Base-by-base conservation (phyloP, 2,329 filamentous ascomycete genomes). In the Colletotrichum sp. region DNA sequence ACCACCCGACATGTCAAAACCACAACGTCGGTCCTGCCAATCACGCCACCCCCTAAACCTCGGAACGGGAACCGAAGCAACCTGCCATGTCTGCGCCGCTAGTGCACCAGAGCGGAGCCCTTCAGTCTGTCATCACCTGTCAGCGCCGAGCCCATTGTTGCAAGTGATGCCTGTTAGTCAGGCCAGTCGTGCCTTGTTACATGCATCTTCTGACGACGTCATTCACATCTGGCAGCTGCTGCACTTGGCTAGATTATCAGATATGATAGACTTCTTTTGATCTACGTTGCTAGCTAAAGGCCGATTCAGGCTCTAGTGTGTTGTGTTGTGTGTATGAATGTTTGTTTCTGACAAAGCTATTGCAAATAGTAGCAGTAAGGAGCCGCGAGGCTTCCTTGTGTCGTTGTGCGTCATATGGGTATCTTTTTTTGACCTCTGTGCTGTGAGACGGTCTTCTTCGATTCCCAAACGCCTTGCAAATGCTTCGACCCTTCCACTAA, bases 401-500 rank as follows among this genome's bases (percentile, higher is more conserved):
- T 70, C 52, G 61, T 58, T 67, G 30, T 75, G 65, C 71, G 71
- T 71, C 39, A 64, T 64, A 27, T 71, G 66, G 74, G 74, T 76
- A 76, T 76, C 74, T 66, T 75, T 60, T 60, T 62, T 71, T 61
- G 71, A 75, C 74, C 71, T 70, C 61, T 69, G 43, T 70, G 36
- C 34, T 62, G 48, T 62, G 13, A 74, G 60, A 75, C 48, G 65
- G 70, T 61, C 58, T 52, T 71, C 71, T 76, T 75, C 22, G 74
- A 76, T 76, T 71, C 74, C 74, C 71, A 75, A 76, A 76, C 74
- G 74, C 74, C 74, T 66, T 66, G 74, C 71, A 76, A 75, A 66
- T 76, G 66, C 66, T 67, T 74, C 66, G 32, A 70, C 39, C 66
- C 34, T 65, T 39, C 74, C 52, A 27, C 71, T 56, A 56, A 28